phyloP scores from a whole-genome alignment of 2,329 filamentous ascomycete species.

The Elsinoe fawcettii region DNA sequence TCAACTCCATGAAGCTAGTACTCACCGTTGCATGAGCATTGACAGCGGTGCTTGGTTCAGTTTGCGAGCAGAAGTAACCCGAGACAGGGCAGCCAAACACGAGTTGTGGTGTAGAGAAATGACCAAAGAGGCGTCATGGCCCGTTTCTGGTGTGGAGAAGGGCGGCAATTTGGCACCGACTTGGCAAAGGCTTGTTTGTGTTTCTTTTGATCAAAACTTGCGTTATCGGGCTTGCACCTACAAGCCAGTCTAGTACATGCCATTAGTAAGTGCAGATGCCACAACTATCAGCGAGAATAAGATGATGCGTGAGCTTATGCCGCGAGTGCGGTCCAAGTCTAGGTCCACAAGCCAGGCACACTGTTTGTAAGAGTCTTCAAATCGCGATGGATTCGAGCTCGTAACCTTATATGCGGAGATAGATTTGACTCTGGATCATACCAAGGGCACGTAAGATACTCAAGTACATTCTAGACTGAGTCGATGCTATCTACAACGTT shows the following conservation, averaged over 20 bases:
- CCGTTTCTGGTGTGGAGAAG: background rate
- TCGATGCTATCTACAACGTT: no score
- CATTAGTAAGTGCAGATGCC: no score
- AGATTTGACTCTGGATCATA: no score
- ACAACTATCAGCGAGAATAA: no score
- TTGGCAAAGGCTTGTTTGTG: conserved; percentile 11
- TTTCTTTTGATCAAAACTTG: background rate
- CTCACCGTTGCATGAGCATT: background rate
- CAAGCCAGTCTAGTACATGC: background rate
- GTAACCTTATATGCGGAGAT: background rate
- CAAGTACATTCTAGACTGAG: no score
- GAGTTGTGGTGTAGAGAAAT: background rate
- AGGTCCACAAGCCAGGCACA: no score
- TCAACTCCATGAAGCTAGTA: background rate
- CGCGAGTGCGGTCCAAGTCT: no score
- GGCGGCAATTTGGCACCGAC: conserved; percentile 8
- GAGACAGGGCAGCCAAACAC: background rate
- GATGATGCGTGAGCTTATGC: no score
- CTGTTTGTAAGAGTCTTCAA: background rate
- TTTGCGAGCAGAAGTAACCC: background rate
- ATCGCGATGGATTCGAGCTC: background rate
- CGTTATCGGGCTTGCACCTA: background rate
- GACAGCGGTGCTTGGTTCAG: background rate
- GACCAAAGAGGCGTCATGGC: background rate
- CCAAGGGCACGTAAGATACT: no score